Conservation (phyloP, 2,329 filamentous ascomycete genomes). For the Phialocephala sp. region DNA sequence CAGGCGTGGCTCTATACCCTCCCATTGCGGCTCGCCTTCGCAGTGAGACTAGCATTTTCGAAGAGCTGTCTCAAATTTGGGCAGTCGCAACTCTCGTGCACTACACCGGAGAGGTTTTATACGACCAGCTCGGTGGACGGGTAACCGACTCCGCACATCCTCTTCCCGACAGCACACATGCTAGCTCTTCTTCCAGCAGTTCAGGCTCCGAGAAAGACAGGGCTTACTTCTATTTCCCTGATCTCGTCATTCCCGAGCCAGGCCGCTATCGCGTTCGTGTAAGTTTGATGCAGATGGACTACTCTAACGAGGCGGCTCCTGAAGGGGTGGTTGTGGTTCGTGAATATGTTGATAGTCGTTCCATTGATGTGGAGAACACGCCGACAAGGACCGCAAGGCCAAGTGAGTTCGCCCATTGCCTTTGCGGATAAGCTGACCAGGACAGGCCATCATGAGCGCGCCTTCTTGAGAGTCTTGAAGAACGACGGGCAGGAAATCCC, state of each 20-base stretch:
- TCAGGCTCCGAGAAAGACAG: constrained; percentile 29
- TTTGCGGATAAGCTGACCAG: constrained; percentile 24
- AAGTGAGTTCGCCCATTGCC: constrained; percentile 30
- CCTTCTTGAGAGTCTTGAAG: constrained; percentile 37
- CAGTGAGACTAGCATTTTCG: constrained; percentile 36
- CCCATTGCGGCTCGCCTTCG: constrained; percentile 38
- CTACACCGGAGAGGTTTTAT: constrained; percentile 36
- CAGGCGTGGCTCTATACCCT: constrained; percentile 37
- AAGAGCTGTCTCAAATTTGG: constrained; percentile 38
- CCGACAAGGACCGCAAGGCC: constrained; percentile 31
- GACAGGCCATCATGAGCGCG: constrained; percentile 36
- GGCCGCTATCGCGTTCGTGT: constrained; percentile 40
- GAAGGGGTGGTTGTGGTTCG: constrained; percentile 34
- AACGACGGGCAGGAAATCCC: constrained; percentile 39
- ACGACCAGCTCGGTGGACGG: constrained; percentile 37
- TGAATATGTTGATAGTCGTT: constrained; percentile 39
- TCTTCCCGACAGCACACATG: constrained; percentile 30
- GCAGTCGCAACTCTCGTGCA: constrained; percentile 39
- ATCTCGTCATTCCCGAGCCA: constrained; percentile 38
- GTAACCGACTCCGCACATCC: constrained; percentile 41
- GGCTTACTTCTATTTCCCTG: constrained; percentile 42
- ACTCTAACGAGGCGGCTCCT: constrained; percentile 31
- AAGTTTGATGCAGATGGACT: constrained; percentile 41
- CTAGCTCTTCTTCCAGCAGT: constrained; percentile 17
- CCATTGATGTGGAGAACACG: constrained; percentile 36